Base-by-base conservation (phyloP, 768 basidiomycete species). In the Daedaleopsis nitida region DNA sequence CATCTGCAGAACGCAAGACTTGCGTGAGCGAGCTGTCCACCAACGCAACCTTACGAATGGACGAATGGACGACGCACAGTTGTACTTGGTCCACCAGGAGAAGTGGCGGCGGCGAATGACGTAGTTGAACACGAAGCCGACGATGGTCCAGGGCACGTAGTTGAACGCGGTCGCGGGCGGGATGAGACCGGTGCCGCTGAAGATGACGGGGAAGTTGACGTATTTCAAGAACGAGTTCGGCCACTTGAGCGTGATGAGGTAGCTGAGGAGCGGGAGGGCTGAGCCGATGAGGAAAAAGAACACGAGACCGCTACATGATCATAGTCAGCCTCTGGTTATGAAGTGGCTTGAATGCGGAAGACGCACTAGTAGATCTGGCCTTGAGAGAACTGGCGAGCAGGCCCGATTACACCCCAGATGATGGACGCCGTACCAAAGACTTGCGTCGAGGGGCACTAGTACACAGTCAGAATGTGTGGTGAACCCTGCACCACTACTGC, bases 361-460 rank as follows among this genome's bases (percentile, higher is more conserved):
- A 57, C 69, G 57, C 57, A 71, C 71, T 74, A 77, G 70, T 74
- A 76, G 34, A 75, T 70, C 65, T 71, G 74, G 37, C 76, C 77
- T 17, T 56, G 56, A 21, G 65, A 73, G 71, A 74, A 80, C 66
- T 73, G 73, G 14, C 70, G 72, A 14, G 61, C 63, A 5, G 79
- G 79, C 13, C 78, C 78, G 53, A 81, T 77, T 35, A 78, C 77
- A 44, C 79, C 79, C 79, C 79, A 80, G 48, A 76, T 74, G 72
- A 84, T 66, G 65, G 74, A 76, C 0, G 83, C 83, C 14, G 81
- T 81, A 39, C 81, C 81, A 52, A 84, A 82, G 14, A 89, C 87
- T 59, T 85, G 70, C 10, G 87, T 87, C n/a, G 60, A 73, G 0
- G 90, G 89, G 70, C 90, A 92, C 74, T 76, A 39, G 24, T 14